Conservation (phyloP, 306 rosid species). For the Carpinus fangiana region DNA sequence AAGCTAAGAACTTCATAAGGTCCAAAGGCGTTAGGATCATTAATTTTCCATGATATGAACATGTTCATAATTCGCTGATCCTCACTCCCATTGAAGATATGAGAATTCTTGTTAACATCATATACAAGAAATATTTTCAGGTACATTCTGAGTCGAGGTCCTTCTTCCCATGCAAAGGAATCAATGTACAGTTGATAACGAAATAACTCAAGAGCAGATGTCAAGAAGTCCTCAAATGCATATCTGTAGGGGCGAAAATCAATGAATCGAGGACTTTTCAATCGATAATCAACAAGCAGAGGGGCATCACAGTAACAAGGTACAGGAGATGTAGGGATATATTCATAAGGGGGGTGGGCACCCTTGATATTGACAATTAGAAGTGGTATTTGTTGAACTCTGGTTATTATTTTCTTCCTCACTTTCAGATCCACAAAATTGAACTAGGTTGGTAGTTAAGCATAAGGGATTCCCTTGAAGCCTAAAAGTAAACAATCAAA, state of each 20-base stretch:
- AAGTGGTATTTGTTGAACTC: conserved; percentile 29
- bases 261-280: conserved; percentile 90
- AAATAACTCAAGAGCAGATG: conserved; percentile 39
- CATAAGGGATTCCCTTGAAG: conserved; percentile 89
- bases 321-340: conserved; percentile 33
- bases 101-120: conserved; percentile 28
- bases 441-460: conserved; percentile 34
- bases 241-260: conserved; percentile 51
- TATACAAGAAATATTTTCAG: conserved; percentile 66
- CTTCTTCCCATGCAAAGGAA: conserved; percentile 52
- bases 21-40: conserved; percentile 57
- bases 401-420: conserved; percentile 24
- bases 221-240: conserved; percentile 45
- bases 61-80: conserved; percentile 44
- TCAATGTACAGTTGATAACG: conserved; percentile 53
- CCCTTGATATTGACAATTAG: conserved; percentile 37
- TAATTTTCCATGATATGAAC: conserved; percentile 72
- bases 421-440: conserved; percentile 55
- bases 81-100: conserved; percentile 55
- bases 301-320: conserved; percentile 77
- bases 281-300: conserved; percentile 58
- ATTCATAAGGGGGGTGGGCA: conserved; percentile 72
- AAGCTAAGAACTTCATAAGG: conserved; percentile 73
- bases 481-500: conserved; percentile 51
- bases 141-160: conserved; percentile 69